Base-by-base conservation (phyloP, 1,284 basidiomycete species). In the Phenoliferia sp. region DNA sequence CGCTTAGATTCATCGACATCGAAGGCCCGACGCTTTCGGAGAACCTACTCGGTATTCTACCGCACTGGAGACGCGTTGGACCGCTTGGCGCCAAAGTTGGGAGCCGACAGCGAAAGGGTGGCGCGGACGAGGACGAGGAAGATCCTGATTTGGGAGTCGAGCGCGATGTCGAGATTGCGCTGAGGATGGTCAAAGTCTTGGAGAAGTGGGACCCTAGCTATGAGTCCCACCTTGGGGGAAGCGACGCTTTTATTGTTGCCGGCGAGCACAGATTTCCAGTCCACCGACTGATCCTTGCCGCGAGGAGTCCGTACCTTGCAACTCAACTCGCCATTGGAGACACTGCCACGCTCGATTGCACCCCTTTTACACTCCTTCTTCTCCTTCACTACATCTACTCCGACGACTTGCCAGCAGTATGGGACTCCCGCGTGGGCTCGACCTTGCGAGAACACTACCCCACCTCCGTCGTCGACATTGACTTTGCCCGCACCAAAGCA, bases 301-400 rank as follows among this genome's bases (percentile, higher is more conserved):
- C 87, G 0, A 85, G 91, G 10, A 87, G 85, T 5, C 72, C 78
- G 0, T 78, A 82, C 1, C 78, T 94, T 3, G 77, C 54, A 73
- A 68, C 65, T 69, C 71, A 19, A 32, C 15, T 22, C 36, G 28
- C 28, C 62, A 48, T 44, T 7, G 22, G 5, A 63, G 69, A 68
- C 58, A 71, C 66, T 29, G 65, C 73, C 66, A 70, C 73, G 74
- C 78, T 62, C 75, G 87, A 33, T 3, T 85, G 85, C 71, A 84
- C 85, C 56, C 82, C 88, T 0, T 80, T 93, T 3, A 83, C 92
- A 0, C 80, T 89, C 5, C 83, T 97, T 12, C 83, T 97, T 31
- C 81, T 98, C 7, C 78, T 96, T 22, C 85, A 88, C 59, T 98
- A 95, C 77, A 77, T 98, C 16, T 98, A 98, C 80, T 86, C 90